Evolutionary conservation across 2,329 filamentous ascomycete species (phyloP).

Genomic region (Capronia americana): DNA sequence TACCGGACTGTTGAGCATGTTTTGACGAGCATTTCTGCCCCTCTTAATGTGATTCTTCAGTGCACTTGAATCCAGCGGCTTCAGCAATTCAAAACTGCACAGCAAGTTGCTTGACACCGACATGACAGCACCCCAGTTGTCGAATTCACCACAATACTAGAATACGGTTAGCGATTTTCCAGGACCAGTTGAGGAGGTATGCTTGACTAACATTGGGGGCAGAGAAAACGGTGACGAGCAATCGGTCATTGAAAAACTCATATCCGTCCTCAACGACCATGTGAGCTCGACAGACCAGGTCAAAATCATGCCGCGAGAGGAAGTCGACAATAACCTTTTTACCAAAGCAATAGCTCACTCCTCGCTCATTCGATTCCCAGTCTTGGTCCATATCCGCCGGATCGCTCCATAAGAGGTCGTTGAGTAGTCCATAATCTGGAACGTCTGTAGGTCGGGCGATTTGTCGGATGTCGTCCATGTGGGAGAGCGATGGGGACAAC

Average conservation of each 20-base stretch:
- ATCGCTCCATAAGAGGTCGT: slow-evolving; percentile 96
- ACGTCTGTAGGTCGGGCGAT: slow-evolving; percentile 96
- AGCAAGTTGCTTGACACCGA: slow-evolving; percentile 91
- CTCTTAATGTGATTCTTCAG: slow-evolving; percentile 99
- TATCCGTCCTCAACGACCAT: slow-evolving; percentile 99
- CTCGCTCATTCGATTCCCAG: slow-evolving; percentile 96
- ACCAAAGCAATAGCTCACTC: slow-evolving; percentile 97
- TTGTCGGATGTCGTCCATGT: slow-evolving; percentile 98
- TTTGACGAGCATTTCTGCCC: slow-evolving; percentile 90
- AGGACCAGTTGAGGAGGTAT: background rate
- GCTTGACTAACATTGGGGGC: slow-evolving; percentile 82
- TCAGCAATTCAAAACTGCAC: slow-evolving; percentile 95
- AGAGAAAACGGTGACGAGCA: slow-evolving; percentile 95
- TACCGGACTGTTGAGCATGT: slow-evolving; percentile 95
- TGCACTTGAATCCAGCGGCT: slow-evolving; percentile 92
- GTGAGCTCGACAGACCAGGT: slow-evolving; percentile 94
- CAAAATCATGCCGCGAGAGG: slow-evolving; percentile 91
- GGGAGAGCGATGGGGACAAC: slow-evolving; percentile 84
- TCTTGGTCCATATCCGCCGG: slow-evolving; percentile 97
- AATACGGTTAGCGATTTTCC: slow-evolving; percentile 4
- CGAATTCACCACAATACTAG: slow-evolving; percentile 97
- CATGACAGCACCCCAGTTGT: slow-evolving; percentile 99
- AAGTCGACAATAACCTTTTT: slow-evolving; percentile 99
- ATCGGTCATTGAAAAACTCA: slow-evolving; percentile 95
- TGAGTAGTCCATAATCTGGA: slow-evolving; percentile 92